These are phyloP conservation scores for Jackrogersella multiformis DNA, from an alignment of 495 filamentous ascomycete genomes.

Conservation along the genomic window DNA sequence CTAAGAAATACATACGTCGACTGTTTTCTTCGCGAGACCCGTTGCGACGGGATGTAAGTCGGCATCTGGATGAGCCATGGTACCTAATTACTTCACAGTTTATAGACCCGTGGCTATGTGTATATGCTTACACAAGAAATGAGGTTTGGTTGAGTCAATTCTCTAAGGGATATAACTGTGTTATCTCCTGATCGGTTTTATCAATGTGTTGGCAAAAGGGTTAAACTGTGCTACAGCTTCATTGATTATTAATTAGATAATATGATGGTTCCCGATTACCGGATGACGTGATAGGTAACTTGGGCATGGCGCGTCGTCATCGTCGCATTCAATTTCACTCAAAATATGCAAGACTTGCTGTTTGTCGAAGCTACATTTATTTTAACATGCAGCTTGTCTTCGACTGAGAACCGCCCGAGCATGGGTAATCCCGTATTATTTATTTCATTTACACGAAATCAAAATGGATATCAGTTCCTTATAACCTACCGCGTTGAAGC, in stretches of 20 bases:
- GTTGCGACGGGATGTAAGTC: constrained; percentile 64
- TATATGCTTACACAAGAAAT: background rate
- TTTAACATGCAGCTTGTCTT: constrained; percentile 7
- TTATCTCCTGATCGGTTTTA: too few species aligned
- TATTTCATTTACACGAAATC: constrained; percentile 30
- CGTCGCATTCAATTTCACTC: constrained; percentile 5
- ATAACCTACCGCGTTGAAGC: constrained; percentile 43
- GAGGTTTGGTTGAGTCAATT: too few species aligned
- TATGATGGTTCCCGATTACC: background rate
- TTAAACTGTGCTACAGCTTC: too few species aligned
- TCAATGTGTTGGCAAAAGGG: too few species aligned
- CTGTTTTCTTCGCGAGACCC: constrained; percentile 54
- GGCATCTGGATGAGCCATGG: constrained; percentile 54
- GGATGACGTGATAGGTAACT: constrained; percentile 14
- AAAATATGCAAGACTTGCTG: background rate
- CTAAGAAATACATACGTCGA: constrained; percentile 38
- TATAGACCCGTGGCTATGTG: background rate
- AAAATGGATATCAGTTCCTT: constrained; percentile 38
- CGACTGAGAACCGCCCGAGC: constrained; percentile 22
- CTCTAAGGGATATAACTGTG: too few species aligned
- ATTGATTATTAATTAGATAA: too few species aligned
- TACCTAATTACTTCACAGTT: background rate
- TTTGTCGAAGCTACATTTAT: background rate
- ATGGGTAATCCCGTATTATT: constrained; percentile 9
- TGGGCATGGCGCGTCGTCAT: background rate